Evolutionary conservation across 2,329 filamentous ascomycete genomes (phyloP), one percentile per base, ranked within the genome.

Genomic region (Aspergillus calidoustus): DNA sequence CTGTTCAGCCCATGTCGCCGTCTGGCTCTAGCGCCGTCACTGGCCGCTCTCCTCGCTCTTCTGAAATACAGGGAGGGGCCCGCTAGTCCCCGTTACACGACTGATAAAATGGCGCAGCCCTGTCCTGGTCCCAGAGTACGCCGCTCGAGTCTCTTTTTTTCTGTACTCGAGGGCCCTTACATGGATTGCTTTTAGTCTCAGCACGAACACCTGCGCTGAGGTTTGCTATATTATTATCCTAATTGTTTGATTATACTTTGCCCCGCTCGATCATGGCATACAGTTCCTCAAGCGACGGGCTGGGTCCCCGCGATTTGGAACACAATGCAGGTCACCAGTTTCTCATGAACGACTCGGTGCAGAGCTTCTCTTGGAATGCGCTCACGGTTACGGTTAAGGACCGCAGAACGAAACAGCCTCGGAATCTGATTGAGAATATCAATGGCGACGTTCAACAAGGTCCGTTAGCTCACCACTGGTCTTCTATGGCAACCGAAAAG

Each of bases 341-440:
- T 51, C 64, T 78, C 34, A 69, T 68, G 63, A 93, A 93, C 76
- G 83, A 84, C 17, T 84, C 84, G 0, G 86, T 93, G 46, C 80
- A 82, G 30, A 86, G 77, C 68, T 86, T 92, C 66, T 82, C 85
- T 3, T 94, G 91, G 90, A 80, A 82, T 51, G 80, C 83, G 57
- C 79, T 93, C 54, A 87, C 83, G 0, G 91, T 93, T 52, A 88
- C 84, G 0, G 90, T 94, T 66, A 91, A 91, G 69, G 90, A 93
- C 74, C 82, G 86, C 5, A 81, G 86, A 64, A 88, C 88, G 1
- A 89, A 89, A 68, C 72, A 86, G 64, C 81, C 85, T 1, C 86
- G 87, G 66, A 80, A 83, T 19, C 87, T 93, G 61, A 81, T 93
- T 4, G 82, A 85, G 34, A 80, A 85, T 66, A 84, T 89, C 52